Evolutionary conservation across 345 rosid species (phyloP), one percentile per base, ranked within the genome.

Genomic region (Melaleuca quinquenervia): DNA sequence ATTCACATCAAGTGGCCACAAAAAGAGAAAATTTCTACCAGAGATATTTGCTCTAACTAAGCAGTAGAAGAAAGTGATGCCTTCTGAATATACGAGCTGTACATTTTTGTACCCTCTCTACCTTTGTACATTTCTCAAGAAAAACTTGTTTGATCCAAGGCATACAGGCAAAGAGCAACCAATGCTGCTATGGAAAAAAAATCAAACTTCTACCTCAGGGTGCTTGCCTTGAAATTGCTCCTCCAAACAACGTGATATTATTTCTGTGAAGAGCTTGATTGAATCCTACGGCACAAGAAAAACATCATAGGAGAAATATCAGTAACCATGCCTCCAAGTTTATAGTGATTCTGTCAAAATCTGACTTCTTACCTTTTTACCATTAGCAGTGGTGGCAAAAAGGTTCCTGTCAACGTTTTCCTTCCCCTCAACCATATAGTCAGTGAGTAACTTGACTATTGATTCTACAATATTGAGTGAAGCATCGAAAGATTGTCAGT

Each of bases 401-500:
- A 92, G 89, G 87, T 90, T 92, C 50, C 86, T 93, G 60, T 91
- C 90, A 29, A 94, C 62, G 85, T 96, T 95, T 91, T 97, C 99
- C 93, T 96, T 96, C 56, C 93, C 85, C 52, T 87, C 92, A 82
- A 89, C 88, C 91, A 95, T 88, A 87, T 87, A 87, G 83, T 92
- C 95, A 32, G 90, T 90, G 56, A 97, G 90, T 87, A 88, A 78
- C 90, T 92, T 92, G 87, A 90, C 91, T 48, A 93, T 74, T 84
- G 88, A 82, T 83, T 89, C 99, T 96, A 56, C 87, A 90, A 89
- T 55, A 84, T 84, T 49, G 29, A 49, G 26, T 58, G n/a, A 74
- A 87, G 48, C 78, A 70, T 24, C 24, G 3, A 70, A 70, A 70
- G 24, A 70, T 70, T 70, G 78, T 70, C 78, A 70, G 78, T 70